These are phyloP conservation scores for Nepenthes gracilis DNA, from an alignment of 148 eudicot species.

Conservation along the genomic window DNA sequence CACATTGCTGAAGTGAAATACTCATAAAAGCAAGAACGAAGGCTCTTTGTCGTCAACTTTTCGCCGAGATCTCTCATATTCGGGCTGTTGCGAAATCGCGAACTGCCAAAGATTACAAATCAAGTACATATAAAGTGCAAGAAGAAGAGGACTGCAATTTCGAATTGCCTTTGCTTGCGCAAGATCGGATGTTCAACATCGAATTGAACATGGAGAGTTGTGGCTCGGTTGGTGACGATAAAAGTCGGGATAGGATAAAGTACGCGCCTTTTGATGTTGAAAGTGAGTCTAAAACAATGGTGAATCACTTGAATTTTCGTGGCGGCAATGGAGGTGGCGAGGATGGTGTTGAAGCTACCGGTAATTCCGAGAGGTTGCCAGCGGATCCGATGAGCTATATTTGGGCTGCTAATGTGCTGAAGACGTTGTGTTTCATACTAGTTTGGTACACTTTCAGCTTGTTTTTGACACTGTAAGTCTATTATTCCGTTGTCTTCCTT, in stretches of 20 bases:
- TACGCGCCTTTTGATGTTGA: conserved; percentile 59
- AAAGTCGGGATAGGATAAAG: conserved; percentile 16
- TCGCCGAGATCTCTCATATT: conserved; percentile 34
- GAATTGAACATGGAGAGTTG: conserved; percentile 18
- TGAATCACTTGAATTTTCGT: not conserved
- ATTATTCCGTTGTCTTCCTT: not conserved
- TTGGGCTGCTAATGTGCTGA: conserved; percentile 61
- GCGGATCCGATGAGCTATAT: conserved; percentile 17
- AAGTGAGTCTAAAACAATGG: conserved; percentile 14
- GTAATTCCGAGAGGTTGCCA: not conserved
- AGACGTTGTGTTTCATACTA: conserved; percentile 66
- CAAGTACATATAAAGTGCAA: conserved; percentile 8
- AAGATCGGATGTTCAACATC: not conserved
- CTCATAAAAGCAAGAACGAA: too few relatives aligned
- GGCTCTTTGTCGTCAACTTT: not conserved
- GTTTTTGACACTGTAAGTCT: conserved; percentile 79
- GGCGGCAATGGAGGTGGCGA: conserved; percentile 5
- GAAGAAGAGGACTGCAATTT: conserved; percentile 12
- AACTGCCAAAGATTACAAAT: conserved; percentile 5
- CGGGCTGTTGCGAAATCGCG: conserved; percentile 28
- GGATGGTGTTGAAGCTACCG: not conserved
- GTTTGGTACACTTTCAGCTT: conserved; percentile 94
- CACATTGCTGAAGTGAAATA: too few relatives aligned
- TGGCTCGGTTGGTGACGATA: conserved; percentile 2
- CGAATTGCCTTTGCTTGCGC: conserved; percentile 23